Percentiles rank a stretch among this genome's conserved stretches.
Conservation (phyloP, 805 yeast genomes). For the Saturnispora ahearnii region DNA sequence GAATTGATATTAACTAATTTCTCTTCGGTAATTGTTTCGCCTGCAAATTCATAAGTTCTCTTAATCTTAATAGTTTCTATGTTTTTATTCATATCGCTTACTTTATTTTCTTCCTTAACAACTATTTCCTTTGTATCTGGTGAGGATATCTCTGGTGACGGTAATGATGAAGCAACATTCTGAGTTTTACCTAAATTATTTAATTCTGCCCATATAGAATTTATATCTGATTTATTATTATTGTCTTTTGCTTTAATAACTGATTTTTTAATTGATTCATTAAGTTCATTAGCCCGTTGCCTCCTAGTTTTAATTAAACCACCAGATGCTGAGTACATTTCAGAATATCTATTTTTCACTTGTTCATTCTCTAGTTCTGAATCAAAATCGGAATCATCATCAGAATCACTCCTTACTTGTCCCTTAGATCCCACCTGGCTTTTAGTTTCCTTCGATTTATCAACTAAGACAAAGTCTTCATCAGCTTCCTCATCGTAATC, state of each 20-base stretch:
- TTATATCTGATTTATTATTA: constrained; percentile 30
- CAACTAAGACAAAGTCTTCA: constrained; percentile 7
- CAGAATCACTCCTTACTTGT: not conserved
- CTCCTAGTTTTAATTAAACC: constrained; percentile 15
- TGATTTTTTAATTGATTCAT: not conserved
- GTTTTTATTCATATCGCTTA: not conserved
- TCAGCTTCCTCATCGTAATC: constrained; percentile 7
- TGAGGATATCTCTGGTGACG: not conserved
- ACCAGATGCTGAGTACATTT: constrained; percentile 9
- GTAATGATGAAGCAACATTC: not conserved
- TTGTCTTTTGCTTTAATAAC: not conserved
- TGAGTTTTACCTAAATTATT: constrained; percentile 21
- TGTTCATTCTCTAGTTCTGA: not conserved
- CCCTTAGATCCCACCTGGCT: not conserved
- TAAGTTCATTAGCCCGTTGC: constrained; percentile 10
- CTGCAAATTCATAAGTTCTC: constrained; percentile 82
- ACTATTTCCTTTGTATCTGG: not conserved
- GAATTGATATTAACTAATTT: constrained; percentile 69
- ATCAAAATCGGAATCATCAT: constrained; percentile 1
- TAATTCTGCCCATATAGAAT: constrained; percentile 48
- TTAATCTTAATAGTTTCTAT: constrained; percentile 56
- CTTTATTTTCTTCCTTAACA: not conserved
- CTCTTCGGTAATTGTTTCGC: constrained; percentile 67
- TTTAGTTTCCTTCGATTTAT: not conserved
- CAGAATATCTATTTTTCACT: not conserved